Conservation (phyloP, 352 stramenopile genomes). For the Albugo laibachii region DNA sequence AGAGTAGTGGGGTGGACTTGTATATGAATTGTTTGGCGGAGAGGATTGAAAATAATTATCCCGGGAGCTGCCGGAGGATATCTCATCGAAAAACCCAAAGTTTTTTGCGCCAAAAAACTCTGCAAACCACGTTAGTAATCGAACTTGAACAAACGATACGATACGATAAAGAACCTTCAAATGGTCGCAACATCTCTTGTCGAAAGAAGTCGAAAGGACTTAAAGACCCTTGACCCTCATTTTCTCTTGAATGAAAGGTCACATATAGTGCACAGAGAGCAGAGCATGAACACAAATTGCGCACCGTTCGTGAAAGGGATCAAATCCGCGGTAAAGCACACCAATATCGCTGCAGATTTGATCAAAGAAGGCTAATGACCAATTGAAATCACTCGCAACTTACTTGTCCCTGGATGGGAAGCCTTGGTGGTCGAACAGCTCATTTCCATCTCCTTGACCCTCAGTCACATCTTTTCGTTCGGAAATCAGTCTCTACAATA, state of each 20-base stretch:
- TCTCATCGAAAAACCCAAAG: too few species aligned
- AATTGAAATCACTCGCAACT: slow-evolving; percentile 16
- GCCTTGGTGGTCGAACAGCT: slow-evolving; percentile 12
- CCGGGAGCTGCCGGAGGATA: too few species aligned
- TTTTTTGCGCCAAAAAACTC: too few species aligned
- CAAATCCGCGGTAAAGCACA: slow-evolving; percentile 16
- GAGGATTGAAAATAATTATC: slow-evolving; percentile 3
- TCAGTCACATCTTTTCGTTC: slow-evolving; percentile 61
- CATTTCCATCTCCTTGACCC: slow-evolving; percentile 31
- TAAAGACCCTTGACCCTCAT: slow-evolving; percentile 57
- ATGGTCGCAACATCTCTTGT: slow-evolving; percentile 63
- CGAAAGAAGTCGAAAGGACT: slow-evolving; percentile 64
- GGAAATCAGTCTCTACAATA: slow-evolving; percentile 34
- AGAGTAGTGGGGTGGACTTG: slow-evolving; percentile 38
- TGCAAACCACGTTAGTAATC: background rate
- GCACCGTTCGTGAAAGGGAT: slow-evolving; percentile 27
- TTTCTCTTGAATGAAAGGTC: slow-evolving; percentile 15
- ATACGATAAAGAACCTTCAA: slow-evolving; percentile 21
- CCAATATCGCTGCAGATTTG: slow-evolving; percentile 12
- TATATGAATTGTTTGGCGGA: slow-evolving; percentile 12
- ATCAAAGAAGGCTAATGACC: background rate
- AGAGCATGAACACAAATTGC: background rate
- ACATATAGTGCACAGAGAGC: background rate
- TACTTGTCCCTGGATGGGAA: slow-evolving; percentile 51
- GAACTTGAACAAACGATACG: background rate